phyloP scores from a whole-genome alignment of 768 basidiomycete genomes.

The Omphalotus guepiniiformis region DNA sequence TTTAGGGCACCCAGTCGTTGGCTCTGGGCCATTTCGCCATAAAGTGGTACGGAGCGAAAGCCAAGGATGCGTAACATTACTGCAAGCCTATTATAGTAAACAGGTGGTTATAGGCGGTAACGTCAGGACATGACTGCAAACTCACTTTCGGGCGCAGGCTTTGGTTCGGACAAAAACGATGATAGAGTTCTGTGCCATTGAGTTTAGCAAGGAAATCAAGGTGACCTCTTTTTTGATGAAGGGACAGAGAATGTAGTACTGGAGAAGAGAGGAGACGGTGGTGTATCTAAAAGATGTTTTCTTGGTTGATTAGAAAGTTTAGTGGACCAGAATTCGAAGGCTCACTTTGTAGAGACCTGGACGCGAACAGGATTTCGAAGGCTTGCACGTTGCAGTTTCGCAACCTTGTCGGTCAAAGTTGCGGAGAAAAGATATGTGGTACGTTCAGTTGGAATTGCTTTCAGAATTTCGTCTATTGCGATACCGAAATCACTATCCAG shows the following conservation, averaged over 20 bases:
- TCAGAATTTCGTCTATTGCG: constrained; percentile 63
- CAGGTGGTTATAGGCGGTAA: background rate
- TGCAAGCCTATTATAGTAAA: constrained; percentile 39
- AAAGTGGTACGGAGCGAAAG: constrained; percentile 72
- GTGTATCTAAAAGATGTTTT: constrained; percentile 43
- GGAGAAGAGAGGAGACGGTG: constrained; percentile 58
- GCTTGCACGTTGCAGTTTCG: constrained; percentile 61
- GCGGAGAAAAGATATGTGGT: constrained; percentile 66
- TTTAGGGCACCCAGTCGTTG: constrained; percentile 69
- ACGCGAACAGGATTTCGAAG: constrained; percentile 57
- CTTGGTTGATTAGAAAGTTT: background rate
- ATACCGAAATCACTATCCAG: constrained; percentile 67
- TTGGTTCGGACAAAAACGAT: constrained; percentile 70
- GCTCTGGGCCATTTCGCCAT: constrained; percentile 70
- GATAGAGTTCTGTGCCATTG: constrained; percentile 54
- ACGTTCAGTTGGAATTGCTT: constrained; percentile 59
- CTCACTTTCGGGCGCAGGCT: constrained; percentile 50
- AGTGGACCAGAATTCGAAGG: constrained; percentile 18
- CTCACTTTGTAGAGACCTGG: constrained; percentile 61
- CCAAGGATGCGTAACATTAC: constrained; percentile 66
- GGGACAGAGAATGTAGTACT: constrained; percentile 63
- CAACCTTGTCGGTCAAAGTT: constrained; percentile 72
- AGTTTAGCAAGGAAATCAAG: constrained; percentile 55
- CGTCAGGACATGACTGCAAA: background rate
- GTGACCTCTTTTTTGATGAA: constrained; percentile 57